Evolutionary conservation across 2,329 filamentous ascomycete species (phyloP), one percentile per base, ranked within the genome.

Genomic region (Gremmenia infestans): DNA sequence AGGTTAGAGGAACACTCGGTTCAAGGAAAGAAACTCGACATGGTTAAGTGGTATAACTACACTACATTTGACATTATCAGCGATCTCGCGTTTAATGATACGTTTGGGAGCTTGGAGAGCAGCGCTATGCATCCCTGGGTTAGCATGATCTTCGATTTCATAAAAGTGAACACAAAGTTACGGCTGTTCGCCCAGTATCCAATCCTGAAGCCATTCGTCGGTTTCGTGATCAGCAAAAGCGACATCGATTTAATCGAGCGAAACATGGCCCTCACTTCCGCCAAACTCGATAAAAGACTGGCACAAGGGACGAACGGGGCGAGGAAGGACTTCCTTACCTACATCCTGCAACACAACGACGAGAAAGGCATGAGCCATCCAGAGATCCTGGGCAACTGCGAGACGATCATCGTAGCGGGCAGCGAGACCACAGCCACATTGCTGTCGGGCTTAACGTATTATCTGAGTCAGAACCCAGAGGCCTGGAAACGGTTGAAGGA

Each of bases 31-130:
- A 5, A 17, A 35, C n/a, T 48, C 4, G 47, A 48, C 36, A 36
- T 36, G 14, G 28, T 37, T 2, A 43, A 48, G n/a, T 48, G 52
- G 52, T 53, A 53, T 25, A 39, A 39, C 42, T 48, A 48, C 35
- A 65, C 65, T 0, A 72, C 72, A 0, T 74, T 76, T 55, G 71
- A 73, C 43, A 66, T 73, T n/a, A 66, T 72, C 42, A 66, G 67
- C 2, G 69, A 73, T 42, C 60, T 73, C 0, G 63, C 63, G 4
- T 72, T 68, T 54, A 69, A 70, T 0, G 65, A 70, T 28, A 57
- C 62, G 1, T 70, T 71, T 55, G 48, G 65, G 23, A 65, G 65
- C 48, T 58, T 71, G 39, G 52, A 70, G 6, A 39, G 46, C 32
- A 23, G 6, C 19, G 11, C 2, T 7, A 7, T 32, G 22, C 40